Evolutionary conservation across 2,329 filamentous ascomycete species (phyloP).

Genomic region (Colletotrichum sp.): DNA sequence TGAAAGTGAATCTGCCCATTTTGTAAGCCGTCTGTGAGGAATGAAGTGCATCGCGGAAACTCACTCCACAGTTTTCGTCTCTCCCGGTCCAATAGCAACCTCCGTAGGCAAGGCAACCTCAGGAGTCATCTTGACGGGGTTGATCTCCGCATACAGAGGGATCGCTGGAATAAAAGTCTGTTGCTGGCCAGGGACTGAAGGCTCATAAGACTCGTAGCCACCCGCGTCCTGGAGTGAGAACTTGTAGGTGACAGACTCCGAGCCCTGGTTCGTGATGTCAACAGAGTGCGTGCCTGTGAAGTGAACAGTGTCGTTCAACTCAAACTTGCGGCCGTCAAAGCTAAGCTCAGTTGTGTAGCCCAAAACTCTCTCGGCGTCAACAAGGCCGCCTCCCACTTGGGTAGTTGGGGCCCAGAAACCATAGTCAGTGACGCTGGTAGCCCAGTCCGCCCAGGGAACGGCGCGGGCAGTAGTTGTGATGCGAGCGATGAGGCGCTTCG

Average conservation of each 20-base stretch:
- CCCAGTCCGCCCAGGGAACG: background rate
- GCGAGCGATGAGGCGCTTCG: background rate
- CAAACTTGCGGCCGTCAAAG: conserved; percentile 41
- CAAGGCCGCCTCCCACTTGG: conserved; percentile 50
- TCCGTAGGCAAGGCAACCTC: background rate
- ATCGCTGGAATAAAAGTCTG: background rate
- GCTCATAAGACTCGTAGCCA: background rate
- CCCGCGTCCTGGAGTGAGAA: conserved; percentile 40
- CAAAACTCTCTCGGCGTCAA: conserved; percentile 49
- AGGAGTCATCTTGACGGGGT: conserved; percentile 1
- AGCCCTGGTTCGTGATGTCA: conserved; percentile 47
- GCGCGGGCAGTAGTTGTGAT: background rate
- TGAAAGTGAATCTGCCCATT: background rate
- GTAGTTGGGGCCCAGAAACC: background rate
- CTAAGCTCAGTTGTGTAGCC: conserved; percentile 40
- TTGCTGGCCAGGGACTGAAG: background rate
- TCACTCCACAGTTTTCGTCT: conserved; percentile 1
- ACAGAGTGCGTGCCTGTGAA: conserved; percentile 40
- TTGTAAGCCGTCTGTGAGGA: background rate
- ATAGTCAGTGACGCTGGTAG: background rate
- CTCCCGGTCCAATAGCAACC: background rate
- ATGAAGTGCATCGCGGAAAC: background rate
- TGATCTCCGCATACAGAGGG: background rate
- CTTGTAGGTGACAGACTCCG: conserved; percentile 42
- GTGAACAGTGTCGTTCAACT: conserved; percentile 52